Evolutionary conservation across 73 alveolate genomes (phyloP), one percentile per base, ranked within the genome.

Genomic region (Effrenium voratum): DNA sequence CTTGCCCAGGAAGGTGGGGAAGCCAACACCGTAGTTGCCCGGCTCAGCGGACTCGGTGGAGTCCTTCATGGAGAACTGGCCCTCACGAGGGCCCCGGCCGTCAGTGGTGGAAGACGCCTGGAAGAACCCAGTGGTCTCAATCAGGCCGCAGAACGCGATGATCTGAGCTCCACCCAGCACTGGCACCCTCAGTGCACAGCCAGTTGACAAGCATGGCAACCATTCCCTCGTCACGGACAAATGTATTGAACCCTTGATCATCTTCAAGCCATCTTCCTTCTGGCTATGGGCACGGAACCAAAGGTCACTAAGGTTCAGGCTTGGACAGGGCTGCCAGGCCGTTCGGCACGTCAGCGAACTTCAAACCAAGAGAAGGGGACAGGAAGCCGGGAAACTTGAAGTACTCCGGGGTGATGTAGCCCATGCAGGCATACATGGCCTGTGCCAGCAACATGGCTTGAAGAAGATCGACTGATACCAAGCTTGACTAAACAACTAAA

Each of bases 1-100:
- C 41, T 66, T 66, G 79, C 79, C 79, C 8, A 66, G 43, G 79
- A 66, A 66, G 41, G 79, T 66, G 79, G 79, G 79, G 79, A 66
- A 66, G 26, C 79, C 79, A 8, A 66, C 40, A 24, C 34, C 77
- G 12, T 28, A 63, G 45, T 63, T 40, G 77, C 77, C 77, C 77
- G 77, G 77, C 41, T 26, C 28, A 32, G 34, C 72, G 28, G 19
- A 26, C 72, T 24, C 28, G 72, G 72, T 57, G 72, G 72, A 26
- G 28, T 57, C 72, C 72, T 57, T 57, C 72, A 57, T 57, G 72
- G 28, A 57, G n/a, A 26, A 26, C 72, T 24, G 72, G 72, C 72
- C 72, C 34, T 57, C 19, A 26, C n/a, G n/a, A n/a, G n/a, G n/a
- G n/a, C n/a, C n/a, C n/a, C n/a, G n/a, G n/a, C n/a, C n/a, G n/a